These are phyloP conservation scores for Lactifluus piperatus DNA, from an alignment of 768 basidiomycete genomes.

Conservation along the genomic window DNA sequence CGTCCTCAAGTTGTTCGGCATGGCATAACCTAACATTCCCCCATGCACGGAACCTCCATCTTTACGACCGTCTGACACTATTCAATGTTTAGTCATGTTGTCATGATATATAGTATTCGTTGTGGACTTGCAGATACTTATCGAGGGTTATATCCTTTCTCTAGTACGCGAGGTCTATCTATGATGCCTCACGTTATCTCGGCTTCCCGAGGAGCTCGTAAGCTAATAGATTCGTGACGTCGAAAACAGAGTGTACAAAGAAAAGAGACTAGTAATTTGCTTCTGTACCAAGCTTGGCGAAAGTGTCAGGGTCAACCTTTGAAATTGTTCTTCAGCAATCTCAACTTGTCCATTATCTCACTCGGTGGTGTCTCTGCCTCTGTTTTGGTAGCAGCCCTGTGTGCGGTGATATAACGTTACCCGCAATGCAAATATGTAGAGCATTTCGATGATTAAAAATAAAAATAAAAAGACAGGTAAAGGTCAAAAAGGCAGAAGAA, in stretches of 20 bases:
- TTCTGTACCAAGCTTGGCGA: background rate
- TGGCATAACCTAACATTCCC: constrained; percentile 23
- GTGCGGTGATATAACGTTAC: background rate
- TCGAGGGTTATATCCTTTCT: background rate
- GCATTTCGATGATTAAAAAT: background rate
- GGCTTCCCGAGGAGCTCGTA: background rate
- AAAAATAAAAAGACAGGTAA: too few species aligned
- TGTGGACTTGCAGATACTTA: background rate
- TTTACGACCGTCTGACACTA: background rate
- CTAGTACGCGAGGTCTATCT: background rate
- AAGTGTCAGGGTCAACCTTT: constrained; percentile 39
- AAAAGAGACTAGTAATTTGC: background rate
- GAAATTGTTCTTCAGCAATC: constrained; percentile 81
- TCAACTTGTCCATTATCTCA: constrained; percentile 61
- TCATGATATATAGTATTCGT: constrained; percentile 3
- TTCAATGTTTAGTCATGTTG: background rate
- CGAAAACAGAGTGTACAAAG: background rate
- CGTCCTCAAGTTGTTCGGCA: constrained; percentile 54
- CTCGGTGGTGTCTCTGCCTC: constrained; percentile 37
- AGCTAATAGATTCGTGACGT: background rate
- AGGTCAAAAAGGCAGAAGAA: background rate
- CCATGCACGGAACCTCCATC: background rate
- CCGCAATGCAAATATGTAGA: background rate
- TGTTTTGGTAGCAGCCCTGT: constrained; percentile 43
- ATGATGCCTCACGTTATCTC: background rate